Percentiles rank a stretch among this genome's conserved stretches.
These are phyloP conservation scores for Pseudocercospora vitis DNA, from an alignment of 2,329 filamentous ascomycete genomes.

Conservation along the genomic window DNA sequence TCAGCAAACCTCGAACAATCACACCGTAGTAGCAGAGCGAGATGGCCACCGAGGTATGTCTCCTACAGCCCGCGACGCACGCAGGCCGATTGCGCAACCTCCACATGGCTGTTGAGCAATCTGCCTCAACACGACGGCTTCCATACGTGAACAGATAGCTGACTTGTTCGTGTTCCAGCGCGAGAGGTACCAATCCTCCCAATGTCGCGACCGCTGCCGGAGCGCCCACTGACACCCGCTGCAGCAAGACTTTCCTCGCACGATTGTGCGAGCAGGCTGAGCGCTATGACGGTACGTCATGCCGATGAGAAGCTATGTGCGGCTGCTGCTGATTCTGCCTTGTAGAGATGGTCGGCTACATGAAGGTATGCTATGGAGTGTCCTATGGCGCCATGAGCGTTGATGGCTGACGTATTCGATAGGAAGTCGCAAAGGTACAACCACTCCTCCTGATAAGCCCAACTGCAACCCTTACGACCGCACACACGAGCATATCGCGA, in stretches of 20 bases:
- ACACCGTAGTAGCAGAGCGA: conserved; percentile 10
- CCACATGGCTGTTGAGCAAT: conserved; percentile 33
- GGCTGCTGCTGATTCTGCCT: conserved; percentile 28
- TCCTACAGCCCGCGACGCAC: conserved; percentile 38
- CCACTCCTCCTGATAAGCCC: conserved; percentile 24
- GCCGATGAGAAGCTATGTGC: conserved; percentile 7
- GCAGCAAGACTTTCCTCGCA: conserved; percentile 99
- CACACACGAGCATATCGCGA: neutral
- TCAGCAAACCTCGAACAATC: conserved; percentile 3
- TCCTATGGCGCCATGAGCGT: conserved; percentile 3
- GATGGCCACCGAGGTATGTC: conserved; percentile 65
- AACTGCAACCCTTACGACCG: conserved; percentile 15
- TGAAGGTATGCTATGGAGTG: conserved; percentile 68
- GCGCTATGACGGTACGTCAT: conserved; percentile 85
- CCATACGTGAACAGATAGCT: conserved; percentile 24
- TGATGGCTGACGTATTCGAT: conserved; percentile 39
- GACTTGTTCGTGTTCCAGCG: conserved; percentile 48
- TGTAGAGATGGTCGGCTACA: conserved; percentile 96
- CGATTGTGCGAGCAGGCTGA: conserved; percentile 99
- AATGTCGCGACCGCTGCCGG: conserved; percentile 23
- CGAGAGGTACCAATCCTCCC: conserved; percentile 46
- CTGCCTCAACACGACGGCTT: conserved; percentile 35
- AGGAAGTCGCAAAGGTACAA: conserved; percentile 91
- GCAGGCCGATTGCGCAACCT: conserved; percentile 32
- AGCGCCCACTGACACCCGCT: conserved; percentile 44